These are phyloP conservation scores for Echinosophora koreensis DNA, from an alignment of 306 rosid species.

Conservation along the genomic window DNA sequence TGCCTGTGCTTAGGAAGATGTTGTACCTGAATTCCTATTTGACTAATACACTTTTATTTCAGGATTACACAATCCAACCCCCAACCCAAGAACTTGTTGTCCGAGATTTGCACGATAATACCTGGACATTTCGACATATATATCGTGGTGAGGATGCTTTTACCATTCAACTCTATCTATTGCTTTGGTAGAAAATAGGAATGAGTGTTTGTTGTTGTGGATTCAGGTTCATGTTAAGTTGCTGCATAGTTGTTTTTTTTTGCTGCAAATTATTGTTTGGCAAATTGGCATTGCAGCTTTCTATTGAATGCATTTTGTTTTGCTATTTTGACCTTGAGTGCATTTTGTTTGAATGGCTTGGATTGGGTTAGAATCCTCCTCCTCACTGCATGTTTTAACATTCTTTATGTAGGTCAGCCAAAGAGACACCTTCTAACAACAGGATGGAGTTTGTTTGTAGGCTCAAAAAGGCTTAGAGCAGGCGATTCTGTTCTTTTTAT, in stretches of 20 bases:
- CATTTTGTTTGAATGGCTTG: neutral
- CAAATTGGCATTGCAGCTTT: neutral
- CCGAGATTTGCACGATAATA: constrained; percentile 87
- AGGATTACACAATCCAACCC: constrained; percentile 94
- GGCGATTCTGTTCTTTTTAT: constrained; percentile 95
- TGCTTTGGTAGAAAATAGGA: constrained; percentile 9
- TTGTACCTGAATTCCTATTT: neutral
- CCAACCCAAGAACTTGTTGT: constrained; percentile 92
- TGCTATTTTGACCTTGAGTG: neutral
- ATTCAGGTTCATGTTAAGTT: neutral
- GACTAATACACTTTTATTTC: constrained; percentile 23
- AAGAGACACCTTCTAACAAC: constrained; percentile 98
- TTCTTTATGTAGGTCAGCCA: constrained; percentile 78
- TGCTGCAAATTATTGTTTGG: constrained; percentile 15
- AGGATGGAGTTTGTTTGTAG: constrained; percentile 94
- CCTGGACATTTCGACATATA: constrained; percentile 94
- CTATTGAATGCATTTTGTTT: constrained; percentile 12
- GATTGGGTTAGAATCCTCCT: neutral
- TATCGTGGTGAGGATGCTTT: constrained; percentile 75
- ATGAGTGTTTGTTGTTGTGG: constrained; percentile 4
- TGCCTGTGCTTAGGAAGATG: neutral
- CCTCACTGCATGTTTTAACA: constrained; percentile 4
- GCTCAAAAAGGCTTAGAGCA: constrained; percentile 90
- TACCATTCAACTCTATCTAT: constrained; percentile 1
- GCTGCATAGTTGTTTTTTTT: constrained; percentile 12